These are phyloP conservation scores for Suaeda aralocaspica DNA, from an alignment of 148 eudicot genomes.

Conservation along the genomic window DNA sequence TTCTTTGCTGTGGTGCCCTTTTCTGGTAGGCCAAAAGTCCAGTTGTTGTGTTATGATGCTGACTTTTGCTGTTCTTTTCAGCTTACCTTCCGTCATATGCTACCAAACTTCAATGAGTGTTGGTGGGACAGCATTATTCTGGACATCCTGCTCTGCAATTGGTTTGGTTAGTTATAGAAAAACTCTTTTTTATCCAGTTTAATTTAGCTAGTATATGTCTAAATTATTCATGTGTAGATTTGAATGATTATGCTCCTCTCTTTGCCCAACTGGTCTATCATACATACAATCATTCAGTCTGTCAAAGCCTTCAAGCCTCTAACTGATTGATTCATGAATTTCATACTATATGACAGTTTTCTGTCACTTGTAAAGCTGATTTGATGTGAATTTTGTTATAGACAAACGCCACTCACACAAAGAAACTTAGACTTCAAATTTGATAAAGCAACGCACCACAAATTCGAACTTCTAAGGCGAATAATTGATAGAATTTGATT, in stretches of 20 bases:
- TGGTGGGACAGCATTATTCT: constrained; percentile 99
- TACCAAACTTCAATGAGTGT: constrained; percentile 98
- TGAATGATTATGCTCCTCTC: not conserved
- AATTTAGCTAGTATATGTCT: not conserved
- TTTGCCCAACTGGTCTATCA: not conserved
- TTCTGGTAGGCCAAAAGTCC: not conserved
- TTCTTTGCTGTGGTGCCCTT: not conserved
- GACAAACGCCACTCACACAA: too few relatives aligned
- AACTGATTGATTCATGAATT: too few relatives aligned
- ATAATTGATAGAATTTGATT: too few relatives aligned
- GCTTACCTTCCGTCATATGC: constrained; percentile 98
- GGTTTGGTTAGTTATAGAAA: constrained; percentile 70
- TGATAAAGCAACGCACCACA: too few relatives aligned
- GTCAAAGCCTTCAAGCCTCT: too few relatives aligned
- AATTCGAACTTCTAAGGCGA: too few relatives aligned
- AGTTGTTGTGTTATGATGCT: constrained; percentile 2
- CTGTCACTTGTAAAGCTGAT: too few relatives aligned
- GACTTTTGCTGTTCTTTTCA: constrained; percentile 34
- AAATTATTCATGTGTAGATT: not conserved
- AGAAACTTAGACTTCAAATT: too few relatives aligned
- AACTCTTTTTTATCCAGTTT: not conserved
- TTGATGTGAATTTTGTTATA: too few relatives aligned
- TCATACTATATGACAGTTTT: too few relatives aligned
- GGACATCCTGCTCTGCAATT: constrained; percentile 93
- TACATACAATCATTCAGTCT: too few relatives aligned